A percentile compares a stretch with the other conserved stretches of the same genome.
Evolutionary conservation across 148 eudicot species (phyloP).

Genomic region (Spergularia bocconei): DNA sequence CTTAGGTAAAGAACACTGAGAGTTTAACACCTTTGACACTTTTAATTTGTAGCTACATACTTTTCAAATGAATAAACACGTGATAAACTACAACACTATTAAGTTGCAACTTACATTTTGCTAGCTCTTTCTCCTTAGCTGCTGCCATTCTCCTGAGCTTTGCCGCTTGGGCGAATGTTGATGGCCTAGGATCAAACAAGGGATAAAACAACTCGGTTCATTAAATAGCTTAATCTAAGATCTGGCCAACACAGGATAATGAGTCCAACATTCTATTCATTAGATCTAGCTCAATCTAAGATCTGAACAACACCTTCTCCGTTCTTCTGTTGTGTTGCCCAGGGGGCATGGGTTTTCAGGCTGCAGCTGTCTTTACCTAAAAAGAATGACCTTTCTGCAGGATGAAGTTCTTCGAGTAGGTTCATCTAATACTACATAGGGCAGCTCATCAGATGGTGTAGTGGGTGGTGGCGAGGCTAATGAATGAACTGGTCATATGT

Average conservation of each 20-base stretch:
- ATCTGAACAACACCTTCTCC: no score
- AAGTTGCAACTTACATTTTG: constrained; percentile 56
- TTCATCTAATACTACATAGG: no score
- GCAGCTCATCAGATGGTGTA: neutral
- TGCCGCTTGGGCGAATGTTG: constrained; percentile 98
- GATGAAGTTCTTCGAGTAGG: no score
- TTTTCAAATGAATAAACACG: neutral
- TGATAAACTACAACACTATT: neutral
- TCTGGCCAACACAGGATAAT: neutral
- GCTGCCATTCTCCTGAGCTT: constrained; percentile 88
- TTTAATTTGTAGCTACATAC: neutral
- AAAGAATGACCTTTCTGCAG: no score
- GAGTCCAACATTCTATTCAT: neutral
- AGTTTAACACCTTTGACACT: no score
- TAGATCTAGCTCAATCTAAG: no score
- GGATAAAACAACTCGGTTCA: neutral
- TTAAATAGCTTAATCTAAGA: neutral
- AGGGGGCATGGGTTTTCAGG: no score
- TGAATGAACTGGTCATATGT: neutral
- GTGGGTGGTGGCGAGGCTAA: neutral
- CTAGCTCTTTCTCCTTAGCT: constrained; percentile 86
- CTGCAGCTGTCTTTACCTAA: no score
- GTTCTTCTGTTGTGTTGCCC: neutral
- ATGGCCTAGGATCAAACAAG: constrained; percentile 58
- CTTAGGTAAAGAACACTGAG: no score